A percentile compares a stretch with the other conserved stretches of the same genome.
Conservation (phyloP, 352 stramenopile species). For the Phytopythium vexans region DNA sequence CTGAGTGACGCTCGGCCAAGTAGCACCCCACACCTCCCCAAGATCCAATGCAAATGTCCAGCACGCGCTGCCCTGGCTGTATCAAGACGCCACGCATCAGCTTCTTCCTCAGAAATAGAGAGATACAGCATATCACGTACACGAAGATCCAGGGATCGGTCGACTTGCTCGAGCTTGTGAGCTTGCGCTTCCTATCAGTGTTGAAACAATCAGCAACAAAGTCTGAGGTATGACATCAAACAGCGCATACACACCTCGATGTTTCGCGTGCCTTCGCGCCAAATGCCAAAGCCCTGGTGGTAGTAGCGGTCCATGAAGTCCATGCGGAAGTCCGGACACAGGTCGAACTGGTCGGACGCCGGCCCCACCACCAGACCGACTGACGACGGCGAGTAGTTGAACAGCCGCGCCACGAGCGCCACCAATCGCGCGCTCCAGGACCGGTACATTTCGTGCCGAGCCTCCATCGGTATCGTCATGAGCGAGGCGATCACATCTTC, state of each 20-base stretch:
- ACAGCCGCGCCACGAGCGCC: conserved; percentile 63
- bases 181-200: conserved; percentile 44
- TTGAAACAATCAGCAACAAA: not conserved
- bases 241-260: conserved; percentile 25
- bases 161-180: conserved; percentile 67
- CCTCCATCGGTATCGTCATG: conserved; percentile 80
- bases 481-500: conserved; percentile 72
- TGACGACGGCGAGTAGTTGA: conserved; percentile 74
- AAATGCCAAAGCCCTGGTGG: conserved; percentile 76
- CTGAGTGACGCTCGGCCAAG: conserved; percentile 47
- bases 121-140: conserved; percentile 14
- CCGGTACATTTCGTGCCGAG: conserved; percentile 82
- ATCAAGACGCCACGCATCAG: conserved; percentile 2
- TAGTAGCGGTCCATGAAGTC: conserved; percentile 79
- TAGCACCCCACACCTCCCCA: conserved; percentile 80
- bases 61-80: conserved; percentile 51
- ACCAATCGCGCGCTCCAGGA: conserved; percentile 80
- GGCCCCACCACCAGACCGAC: conserved; percentile 64
- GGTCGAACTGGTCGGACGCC: conserved; percentile 72
- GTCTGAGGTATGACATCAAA: not conserved
- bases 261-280: conserved; percentile 35
- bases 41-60: conserved; percentile 82
- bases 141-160: conserved; percentile 55
- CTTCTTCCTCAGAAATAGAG: not conserved
- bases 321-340: conserved; percentile 62